Base-by-base conservation (phyloP, 192 early-diverging fungal genomes). In the Podila minutissima region DNA sequence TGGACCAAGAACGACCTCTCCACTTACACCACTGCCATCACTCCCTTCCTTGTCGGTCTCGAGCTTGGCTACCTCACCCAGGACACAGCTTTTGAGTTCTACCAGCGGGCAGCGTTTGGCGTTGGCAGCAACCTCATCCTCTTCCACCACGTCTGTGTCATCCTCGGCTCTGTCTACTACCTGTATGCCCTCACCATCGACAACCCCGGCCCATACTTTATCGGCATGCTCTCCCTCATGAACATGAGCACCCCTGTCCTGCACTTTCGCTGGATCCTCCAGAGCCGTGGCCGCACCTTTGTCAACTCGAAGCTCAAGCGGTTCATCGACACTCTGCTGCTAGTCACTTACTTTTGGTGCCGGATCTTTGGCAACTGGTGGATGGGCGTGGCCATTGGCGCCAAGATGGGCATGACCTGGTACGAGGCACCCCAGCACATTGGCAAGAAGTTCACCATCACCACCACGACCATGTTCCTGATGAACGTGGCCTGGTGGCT, bases 61-160 rank as follows among this genome's bases (percentile, higher is more conserved):
- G 77, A 81, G 71, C 71, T 81, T 20, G 77, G 77, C 20, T 81
- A 81, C 58, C 33, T 81, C 26, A 72, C 71, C 1, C 77, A 81
- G 67, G 77, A 81, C 37, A 81, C 77, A 0, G 77, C 77, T 20
- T 81, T 81, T 49, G 77, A 81, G 62, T 81, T 81, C 48, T 81
- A 81, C 67, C 77, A 81, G 64, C 77, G 77, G 24, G 61, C 49
- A 12, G 50, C 32, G 10, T 81, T 81, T 29, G 77, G 77, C 10
- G 77, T 81, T 33, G 77, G 77, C 32, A 81, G 77, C 77, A 81
- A 81, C 71, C 35, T 81, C 55, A 81, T 81, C 64, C 77, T 81
- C 26, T 81, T 81, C 31, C 77, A 81, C 46, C 77, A 81, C 59
- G 71, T 81, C 15, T 37, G 71, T 28, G 77, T 81, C 67, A 81